A percentile compares a stretch with the other conserved stretches of the same genome.
These are phyloP conservation scores for Ophiostoma ulmi DNA, from an alignment of 2,329 filamentous ascomycete genomes.

Conservation along the genomic window DNA sequence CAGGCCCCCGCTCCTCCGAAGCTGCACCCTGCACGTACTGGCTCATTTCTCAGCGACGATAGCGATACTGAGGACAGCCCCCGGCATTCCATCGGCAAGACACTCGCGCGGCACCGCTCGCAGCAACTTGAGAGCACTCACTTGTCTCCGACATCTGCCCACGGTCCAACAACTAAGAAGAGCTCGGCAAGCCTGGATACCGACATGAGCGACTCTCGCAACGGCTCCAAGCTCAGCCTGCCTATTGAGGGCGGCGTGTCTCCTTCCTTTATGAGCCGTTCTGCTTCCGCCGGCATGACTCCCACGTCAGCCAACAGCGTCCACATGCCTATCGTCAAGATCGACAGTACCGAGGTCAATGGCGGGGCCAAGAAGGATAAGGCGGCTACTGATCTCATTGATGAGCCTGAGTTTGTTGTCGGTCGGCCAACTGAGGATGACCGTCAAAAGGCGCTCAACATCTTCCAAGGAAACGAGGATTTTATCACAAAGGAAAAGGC, in stretches of 20 bases:
- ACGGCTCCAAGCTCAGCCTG: constrained; percentile 39
- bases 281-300: constrained; percentile 36
- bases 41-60: constrained; percentile 50
- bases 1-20: constrained; percentile 33
- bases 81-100: constrained; percentile 26
- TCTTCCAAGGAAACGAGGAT: constrained; percentile 80
- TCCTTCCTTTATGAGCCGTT: constrained; percentile 35
- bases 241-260: constrained; percentile 40
- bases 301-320: constrained; percentile 28
- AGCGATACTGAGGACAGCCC: constrained; percentile 48
- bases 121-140: constrained; percentile 15
- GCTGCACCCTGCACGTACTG: constrained; percentile 34
- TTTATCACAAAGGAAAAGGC: constrained; percentile 74
- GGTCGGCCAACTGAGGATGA: constrained; percentile 64
- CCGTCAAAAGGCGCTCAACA: constrained; percentile 68
- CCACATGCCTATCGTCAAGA: constrained; percentile 41
- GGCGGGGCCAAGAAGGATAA: not conserved
- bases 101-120: constrained; percentile 16
- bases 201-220: constrained; percentile 31
- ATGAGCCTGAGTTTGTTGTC: constrained; percentile 54
- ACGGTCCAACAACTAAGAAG: constrained; percentile 16
- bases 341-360: constrained; percentile 34
- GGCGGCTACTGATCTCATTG: constrained; percentile 40
- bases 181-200: constrained; percentile 30
- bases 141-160: constrained; percentile 10